Evolutionary conservation across 257 asterid species (phyloP), one percentile per base, ranked within the genome.

Genomic region (Penstemon davidsonii): DNA sequence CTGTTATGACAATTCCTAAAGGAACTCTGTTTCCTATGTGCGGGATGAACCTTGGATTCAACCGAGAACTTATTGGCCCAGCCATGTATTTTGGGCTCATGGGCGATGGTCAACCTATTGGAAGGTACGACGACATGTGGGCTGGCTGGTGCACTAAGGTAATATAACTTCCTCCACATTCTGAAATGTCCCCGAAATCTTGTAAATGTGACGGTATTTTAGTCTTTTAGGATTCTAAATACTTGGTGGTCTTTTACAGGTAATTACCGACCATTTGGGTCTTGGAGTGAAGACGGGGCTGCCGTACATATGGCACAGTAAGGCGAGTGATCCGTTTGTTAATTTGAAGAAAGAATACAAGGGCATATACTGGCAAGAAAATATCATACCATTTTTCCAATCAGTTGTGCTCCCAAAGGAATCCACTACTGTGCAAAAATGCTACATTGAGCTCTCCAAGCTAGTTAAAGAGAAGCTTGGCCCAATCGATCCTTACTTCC

Each of bases 261-360:
- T 85, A 43, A 79, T 88, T 43, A 81, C 87, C 4, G 92, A 88
- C 69, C 95, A 88, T 57, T 65, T 88, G 73, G 84, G 84, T 2
- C 76, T 78, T 1, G 92, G 95, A 63, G 92, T 85, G 77, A 88
- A 87, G 77, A 88, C 95, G 0, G 90, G 95, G 67, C 75, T 88
- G 73, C 95, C 95, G 7, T 87, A 87, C 43, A 76, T 87, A 71
- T 88, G 95, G 95, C 95, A 88, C 84, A 85, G 92, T 72, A 88
- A 88, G 76, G 95, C 92, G 5, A 88, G 95, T 81, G 83, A 88
- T 74, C 95, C 95, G 2, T 87, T 85, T 51, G 92, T 82, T 42
- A 85, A 87, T 70, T 79, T 87, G 66, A 85, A 80, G 77, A 87
- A 87, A 69, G 91, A 87, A 76, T 83, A 74, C 88, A 83, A 83